phyloP scores from a whole-genome alignment of 2,329 filamentous ascomycete genomes.

The Verticillium albo-atrum region DNA sequence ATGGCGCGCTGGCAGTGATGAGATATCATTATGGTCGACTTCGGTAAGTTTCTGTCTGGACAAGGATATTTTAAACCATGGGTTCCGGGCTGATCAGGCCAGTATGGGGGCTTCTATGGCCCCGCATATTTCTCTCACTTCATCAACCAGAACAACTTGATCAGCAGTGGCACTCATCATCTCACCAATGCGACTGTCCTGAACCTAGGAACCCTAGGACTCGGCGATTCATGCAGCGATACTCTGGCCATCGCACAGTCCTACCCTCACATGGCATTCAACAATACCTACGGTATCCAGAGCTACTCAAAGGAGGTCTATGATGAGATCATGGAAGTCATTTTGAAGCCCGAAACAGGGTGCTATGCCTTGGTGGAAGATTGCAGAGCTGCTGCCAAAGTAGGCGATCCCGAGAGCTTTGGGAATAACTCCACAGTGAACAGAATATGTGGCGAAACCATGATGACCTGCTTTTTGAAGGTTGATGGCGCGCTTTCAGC shows the following conservation, averaged over 20 bases:
- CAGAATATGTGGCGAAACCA: constrained; percentile 49
- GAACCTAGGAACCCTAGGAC: constrained; percentile 17
- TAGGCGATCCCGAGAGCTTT: constrained; percentile 33
- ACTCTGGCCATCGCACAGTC: constrained; percentile 23
- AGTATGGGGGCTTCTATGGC: constrained; percentile 8
- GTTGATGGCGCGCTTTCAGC: not conserved
- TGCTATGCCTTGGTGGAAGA: constrained; percentile 47
- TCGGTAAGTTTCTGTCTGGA: constrained; percentile 1
- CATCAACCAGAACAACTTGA: constrained; percentile 6
- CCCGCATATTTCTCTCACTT: constrained; percentile 4
- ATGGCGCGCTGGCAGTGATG: constrained; percentile 49
- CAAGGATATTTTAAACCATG: no score
- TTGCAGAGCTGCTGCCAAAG: constrained; percentile 40
- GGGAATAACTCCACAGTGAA: constrained; percentile 34
- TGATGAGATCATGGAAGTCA: constrained; percentile 26
- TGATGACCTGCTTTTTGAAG: constrained; percentile 15
- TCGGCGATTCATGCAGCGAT: not conserved
- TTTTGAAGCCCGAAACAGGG: constrained; percentile 33
- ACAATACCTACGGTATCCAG: constrained; percentile 10
- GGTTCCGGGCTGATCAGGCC: not conserved
- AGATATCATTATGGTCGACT: constrained; percentile 43
- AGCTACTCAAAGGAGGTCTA: constrained; percentile 13
- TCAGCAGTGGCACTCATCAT: not conserved
- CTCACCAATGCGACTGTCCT: constrained; percentile 9
- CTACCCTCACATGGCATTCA: constrained; percentile 20